Conservation (phyloP, 1,284 basidiomycete species). For the Mycosarcoma maydis region DNA sequence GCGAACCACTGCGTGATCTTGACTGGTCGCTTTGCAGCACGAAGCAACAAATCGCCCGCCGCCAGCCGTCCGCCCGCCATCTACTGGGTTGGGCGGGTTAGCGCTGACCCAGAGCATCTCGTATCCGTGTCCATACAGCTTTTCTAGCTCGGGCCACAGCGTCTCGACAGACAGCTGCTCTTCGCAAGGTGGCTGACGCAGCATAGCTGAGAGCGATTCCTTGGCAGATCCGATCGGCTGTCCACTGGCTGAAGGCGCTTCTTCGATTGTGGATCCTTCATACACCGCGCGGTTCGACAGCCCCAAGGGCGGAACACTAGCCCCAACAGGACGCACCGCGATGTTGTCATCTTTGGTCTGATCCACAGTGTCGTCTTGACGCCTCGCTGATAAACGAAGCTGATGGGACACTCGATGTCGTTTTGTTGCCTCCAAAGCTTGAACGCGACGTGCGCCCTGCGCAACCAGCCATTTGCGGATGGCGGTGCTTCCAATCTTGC, state of each 20-base stretch:
- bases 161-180: conserved; percentile 80
- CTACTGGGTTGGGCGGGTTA: conserved; percentile 21
- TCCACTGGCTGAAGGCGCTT: conserved; percentile 38
- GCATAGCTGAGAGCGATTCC: conserved; percentile 34
- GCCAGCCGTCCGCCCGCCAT: conserved; percentile 17
- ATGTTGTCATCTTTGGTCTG: conserved; percentile 6
- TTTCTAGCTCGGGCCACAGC: conserved; percentile 95
- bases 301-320: conserved; percentile 62
- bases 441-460: conserved; percentile 25
- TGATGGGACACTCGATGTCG: conserved; percentile 14
- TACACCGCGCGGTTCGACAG: conserved; percentile 63
- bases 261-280: conserved; percentile 30
- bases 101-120: conserved; percentile 74
- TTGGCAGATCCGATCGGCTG: conserved; percentile 45
- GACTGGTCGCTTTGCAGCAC: conserved; percentile 84
- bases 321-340: conserved; percentile 44
- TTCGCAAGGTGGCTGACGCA: conserved; percentile 69
- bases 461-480: conserved; percentile 58
- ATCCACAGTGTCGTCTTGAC: background rate
- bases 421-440: conserved; percentile 32
- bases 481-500: conserved; percentile 64
- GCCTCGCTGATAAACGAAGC: conserved; percentile 14
- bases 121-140: conserved; percentile 97
- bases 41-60: conserved; percentile 82
- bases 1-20: conserved; percentile 88